These are phyloP conservation scores for Salix brachista DNA, from an alignment of 345 rosid species.

Conservation along the genomic window DNA sequence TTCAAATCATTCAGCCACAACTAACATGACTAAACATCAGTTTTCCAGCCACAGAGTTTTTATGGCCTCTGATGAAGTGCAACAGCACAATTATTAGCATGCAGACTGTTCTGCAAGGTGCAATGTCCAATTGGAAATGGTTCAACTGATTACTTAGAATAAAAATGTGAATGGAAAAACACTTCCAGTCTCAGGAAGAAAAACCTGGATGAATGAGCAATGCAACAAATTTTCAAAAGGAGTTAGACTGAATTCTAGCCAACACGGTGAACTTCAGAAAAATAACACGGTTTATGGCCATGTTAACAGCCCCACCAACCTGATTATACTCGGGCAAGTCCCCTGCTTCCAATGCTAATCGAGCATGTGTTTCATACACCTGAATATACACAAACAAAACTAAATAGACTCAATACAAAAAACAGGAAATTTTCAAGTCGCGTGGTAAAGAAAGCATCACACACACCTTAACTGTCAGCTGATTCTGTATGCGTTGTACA, in stretches of 20 bases:
- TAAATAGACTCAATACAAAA: background rate
- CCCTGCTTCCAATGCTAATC: constrained; percentile 87
- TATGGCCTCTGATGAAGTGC: background rate
- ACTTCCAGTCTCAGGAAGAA: background rate
- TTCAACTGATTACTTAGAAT: background rate
- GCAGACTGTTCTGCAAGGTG: background rate
- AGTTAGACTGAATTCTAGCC: background rate
- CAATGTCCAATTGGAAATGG: background rate
- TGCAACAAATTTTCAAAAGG: background rate
- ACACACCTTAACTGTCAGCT: constrained; percentile 77
- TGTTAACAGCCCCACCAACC: constrained; percentile 39
- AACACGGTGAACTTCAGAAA: background rate
- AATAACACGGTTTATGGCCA: background rate
- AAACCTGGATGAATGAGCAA: background rate
- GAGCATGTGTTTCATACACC: constrained; percentile 99
- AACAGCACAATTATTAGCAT: background rate
- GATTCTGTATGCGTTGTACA: constrained; percentile 84
- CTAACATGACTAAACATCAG: background rate
- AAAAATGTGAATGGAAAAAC: background rate
- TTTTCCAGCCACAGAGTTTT: background rate
- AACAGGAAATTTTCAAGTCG: background rate
- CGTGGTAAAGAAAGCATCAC: background rate
- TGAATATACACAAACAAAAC: constrained; percentile 23
- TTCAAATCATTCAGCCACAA: background rate
- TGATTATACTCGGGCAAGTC: constrained; percentile 96